Evolutionary conservation across 805 yeast species (phyloP), one percentile per base, ranked within the genome.

Genomic region (Brettanomyces sp.): DNA sequence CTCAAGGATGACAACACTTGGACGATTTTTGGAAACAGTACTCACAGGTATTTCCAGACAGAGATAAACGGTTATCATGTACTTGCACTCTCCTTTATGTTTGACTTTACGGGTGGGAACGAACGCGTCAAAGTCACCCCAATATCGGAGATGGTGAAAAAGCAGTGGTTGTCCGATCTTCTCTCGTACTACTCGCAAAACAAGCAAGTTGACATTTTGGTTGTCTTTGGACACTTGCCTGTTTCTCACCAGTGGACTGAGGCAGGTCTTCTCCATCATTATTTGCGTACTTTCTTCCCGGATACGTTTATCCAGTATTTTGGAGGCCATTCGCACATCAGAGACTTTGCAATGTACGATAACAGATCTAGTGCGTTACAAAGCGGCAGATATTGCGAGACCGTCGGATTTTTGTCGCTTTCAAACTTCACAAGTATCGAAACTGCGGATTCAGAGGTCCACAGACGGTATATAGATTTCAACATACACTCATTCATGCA

Each of bases 241-340:
- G 76, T 80, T 52, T 67, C 49, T 28, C 79, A 76, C 46, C 62
- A 63, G 33, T 80, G 82, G 81, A 53, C 58, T 3, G 89, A 83
- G 57, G 57, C 77, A 50, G 63, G 64, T 47, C 47, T 63, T 3
- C 59, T 82, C 37, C 80, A 80, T 52, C 39, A 56, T 0, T 62
- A 60, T 5, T 62, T 91, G 25, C 74, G 97, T 49, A 48, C 59
- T 24, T 66, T 63, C 25, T 84, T 76, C 55, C 91, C 95, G 5
- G 59, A 70, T 30, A 71, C 74, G 0, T 68, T 79, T 0, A 84
- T 91, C 45, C 96, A 88, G 60, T 86, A 84, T 55, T 82, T 91
- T 63, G 98, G 97, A 1, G 98, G 97, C 1, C 98, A 91, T 64
- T 80, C 95, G 28, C 98, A 91, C 59, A 79, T 91, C 13, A 70